Evolutionary conservation across 805 yeast genomes (phyloP), one percentile per base, ranked within the genome.

Genomic region (Candida dajiaensis): DNA sequence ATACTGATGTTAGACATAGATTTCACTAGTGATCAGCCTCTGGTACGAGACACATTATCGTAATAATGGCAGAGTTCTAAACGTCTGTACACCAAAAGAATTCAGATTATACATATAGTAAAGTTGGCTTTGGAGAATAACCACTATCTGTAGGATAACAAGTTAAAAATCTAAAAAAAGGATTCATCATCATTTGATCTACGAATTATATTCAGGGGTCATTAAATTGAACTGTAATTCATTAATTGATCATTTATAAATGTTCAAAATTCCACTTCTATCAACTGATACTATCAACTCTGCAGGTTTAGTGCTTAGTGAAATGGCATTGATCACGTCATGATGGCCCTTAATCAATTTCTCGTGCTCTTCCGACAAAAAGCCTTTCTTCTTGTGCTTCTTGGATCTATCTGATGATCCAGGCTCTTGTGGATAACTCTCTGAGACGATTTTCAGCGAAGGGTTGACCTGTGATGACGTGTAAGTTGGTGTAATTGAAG

Each of bases 211-310:
- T 4, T 28, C 13, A 13, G 13, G 31, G 13, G 31, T 29, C 35
- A 29, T 29, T 33, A 33, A 33, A 33, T 33, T n/a, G 18, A 15
- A 10, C 28, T 28, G 11, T 25, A 13, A 28, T 28, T 28, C 31
- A 28, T 28, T 12, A 28, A 33, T 12, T 33, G 4, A 16, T 33
- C 56, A 76, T 54, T 70, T 73, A 60, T 77, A 84, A 3, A 85
- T 75, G 57, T 80, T 79, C 28, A 87, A 68, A 2, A 67, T 69
- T 0, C 95, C 95, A 38, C 78, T 72, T 46, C 88, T 66, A 53
- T 86, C 95, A 3, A 69, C 88, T 3, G 85, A 71, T 3, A 86
- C 65, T 2, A 85, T 60, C 79, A 85, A 74, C 37, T 76, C 78
- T 48, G 73, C 75, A 0, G 88, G 88, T 10, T 62, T 57, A 15